Base-by-base conservation (phyloP, 352 stramenopile species). In the Peronosclerospora sorghi region DNA sequence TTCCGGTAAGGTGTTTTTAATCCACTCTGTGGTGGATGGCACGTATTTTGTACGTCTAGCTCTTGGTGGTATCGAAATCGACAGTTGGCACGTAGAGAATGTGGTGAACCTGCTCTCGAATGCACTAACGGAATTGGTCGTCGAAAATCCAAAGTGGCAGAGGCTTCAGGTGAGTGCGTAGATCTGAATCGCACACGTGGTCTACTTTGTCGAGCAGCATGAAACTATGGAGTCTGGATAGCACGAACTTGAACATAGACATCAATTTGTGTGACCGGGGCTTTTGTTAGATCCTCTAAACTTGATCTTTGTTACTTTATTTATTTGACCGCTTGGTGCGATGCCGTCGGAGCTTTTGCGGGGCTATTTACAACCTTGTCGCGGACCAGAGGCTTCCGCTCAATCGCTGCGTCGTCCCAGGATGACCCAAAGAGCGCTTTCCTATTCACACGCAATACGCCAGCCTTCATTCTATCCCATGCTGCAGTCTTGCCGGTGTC, bases 351-450 rank as follows among this genome's bases (percentile, higher is more conserved):
- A 69, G 59, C 14, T 70, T 71, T 1, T 72, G 65, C 26, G n/a
- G 54, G 48, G 0, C 54, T 55, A 26, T 70, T 56, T 8, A 52
- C 52, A 20, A 86, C 51, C 41, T 84, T 60, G 24, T 83, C 72
- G 27, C 68, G 68, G n/a, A 77, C 51, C n/a, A 90, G 46, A 26
- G 77, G 86, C 42, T 84, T 86, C 19, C 77, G 68, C 42, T 90
- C 72, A 15, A 90, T 86, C 8, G 77, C 73, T 34, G 62, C 67
- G 39, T 90, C 77, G 41, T 90, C 77, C 68, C 69, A 85, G 2
- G 73, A 86, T 24, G 69, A 74, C 3, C 77, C 77, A 49, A 90
- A 86, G 35, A 82, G 74, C 26, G 81, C 65, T 36, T 69, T 82
- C 28, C 75, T 68, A 37, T 90, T 86, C 44, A 86, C 62, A 13